Base-by-base conservation (phyloP, 225 moss, liverwort and hornwort species). In the Bryoerythrophyllum caledonicum region DNA sequence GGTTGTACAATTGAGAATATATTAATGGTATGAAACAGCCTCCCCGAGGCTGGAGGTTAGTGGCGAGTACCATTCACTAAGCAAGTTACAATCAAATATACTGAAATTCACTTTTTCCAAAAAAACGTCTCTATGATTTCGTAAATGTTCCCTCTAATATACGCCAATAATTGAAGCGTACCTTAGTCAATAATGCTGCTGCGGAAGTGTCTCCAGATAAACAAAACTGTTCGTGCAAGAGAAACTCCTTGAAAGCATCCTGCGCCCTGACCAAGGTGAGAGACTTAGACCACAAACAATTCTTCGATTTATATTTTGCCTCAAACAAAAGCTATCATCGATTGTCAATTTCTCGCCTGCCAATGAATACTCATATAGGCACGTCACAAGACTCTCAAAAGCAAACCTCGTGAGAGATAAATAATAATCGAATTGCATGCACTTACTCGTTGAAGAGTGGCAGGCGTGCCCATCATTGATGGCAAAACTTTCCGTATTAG, bases 221-320 rank as follows among this genome's bases (percentile, higher is more conserved):
- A 67, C 90, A 95, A 76, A 63, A 82, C n/a, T 78, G 81, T 40
- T 86, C 76, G 60, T 95, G 85, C 71, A 86, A 60, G 40, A 88
- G 61, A 74, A 93, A 85, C 80, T 93, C 95, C 83, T 88, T 92
- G 70, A 95, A 81, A 68, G 78, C 79, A 87, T 91, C 89, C 95
- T 92, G 82, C 71, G 67, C 72, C 71, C 82, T 70, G 73, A 79
- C 78, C 71, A 68, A 59, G 16, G 64, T 78, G 77, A 83, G 75
- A 77, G 72, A 69, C 83, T 75, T 79, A 79, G 79, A 74, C 26
- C 68, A 57, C 40, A 71, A 54, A 59, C 13, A 26, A 55, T 56
- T 27, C 32, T 74, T n/a, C 59, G 51, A 30, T n/a, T 60, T 63
- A 55, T 8, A 32, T 44, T 82, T 40, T 63, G 71, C 32, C 51